Percentiles rank a stretch among this genome's conserved stretches.
phyloP scores from a whole-genome alignment of 2,329 filamentous ascomycete species.

The Aspergillus sp. region DNA sequence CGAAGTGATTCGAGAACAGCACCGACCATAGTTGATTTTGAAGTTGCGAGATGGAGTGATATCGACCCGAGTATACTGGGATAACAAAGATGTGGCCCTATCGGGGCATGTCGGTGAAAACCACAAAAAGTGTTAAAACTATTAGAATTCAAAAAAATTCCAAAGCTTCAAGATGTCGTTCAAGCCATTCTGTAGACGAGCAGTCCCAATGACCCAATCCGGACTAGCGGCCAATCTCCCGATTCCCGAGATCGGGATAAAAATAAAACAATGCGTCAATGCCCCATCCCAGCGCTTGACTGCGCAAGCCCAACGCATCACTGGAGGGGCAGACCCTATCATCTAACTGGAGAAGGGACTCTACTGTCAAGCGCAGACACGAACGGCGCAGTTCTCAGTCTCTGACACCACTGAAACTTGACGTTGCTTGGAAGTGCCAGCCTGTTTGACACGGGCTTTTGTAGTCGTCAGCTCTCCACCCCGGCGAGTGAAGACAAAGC shows the following conservation, averaged over 20 bases:
- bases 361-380: not conserved
- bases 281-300: not conserved
- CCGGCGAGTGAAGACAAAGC: not conserved
- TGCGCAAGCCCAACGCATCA: not conserved
- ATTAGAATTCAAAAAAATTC: not conserved
- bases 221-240: conserved; percentile 2
- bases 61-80: not conserved
- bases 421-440: not conserved
- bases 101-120: not conserved
- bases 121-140: not conserved
- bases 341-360: not conserved
- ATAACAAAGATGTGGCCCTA: not conserved
- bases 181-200: too few species aligned
- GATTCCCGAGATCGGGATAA: not conserved
- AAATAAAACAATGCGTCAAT: not conserved
- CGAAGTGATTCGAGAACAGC: not conserved
- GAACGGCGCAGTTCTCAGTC: not conserved
- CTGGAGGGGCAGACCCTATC: not conserved
- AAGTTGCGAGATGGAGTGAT: conserved; percentile 2
- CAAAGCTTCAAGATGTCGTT: not conserved
- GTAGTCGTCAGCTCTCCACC: conserved; percentile 8
- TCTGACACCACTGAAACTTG: not conserved
- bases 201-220: not conserved
- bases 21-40: not conserved
- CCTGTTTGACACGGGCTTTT: not conserved